Evolutionary conservation across 345 rosid species (phyloP), one percentile per base, ranked within the genome.

Genomic region (Clarkia xantiana): DNA sequence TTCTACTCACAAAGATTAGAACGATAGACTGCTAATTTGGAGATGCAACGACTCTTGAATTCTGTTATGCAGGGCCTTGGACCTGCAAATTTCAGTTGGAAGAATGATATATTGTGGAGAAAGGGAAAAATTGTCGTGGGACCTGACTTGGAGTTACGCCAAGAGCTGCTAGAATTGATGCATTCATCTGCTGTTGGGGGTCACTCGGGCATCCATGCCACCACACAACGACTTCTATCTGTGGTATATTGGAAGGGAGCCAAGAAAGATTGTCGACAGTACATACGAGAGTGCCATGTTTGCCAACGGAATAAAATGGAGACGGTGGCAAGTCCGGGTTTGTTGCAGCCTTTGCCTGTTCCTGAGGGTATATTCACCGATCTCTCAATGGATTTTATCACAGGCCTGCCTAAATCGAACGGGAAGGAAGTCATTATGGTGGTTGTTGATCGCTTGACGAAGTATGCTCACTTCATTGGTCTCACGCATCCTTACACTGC

Each of bases 51-150:
- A 3, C 18, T 12, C 8, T 17, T 6, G 11, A 13, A 2, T 10
- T 12, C 6, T 3, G 11, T 29, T 17, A 51, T 17, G 15, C 42
- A n/a, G n/a, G n/a, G n/a, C n/a, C n/a, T n/a, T n/a, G n/a, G n/a
- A n/a, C n/a, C n/a, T n/a, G n/a, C n/a, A n/a, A n/a, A n/a, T n/a
- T n/a, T n/a, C n/a, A n/a, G n/a, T 1, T n/a, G 40, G 42, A 1
- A 36, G 13, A 23, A 41, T 20, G 10, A 12, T 11, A 23, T 18
- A 7, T 50, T 23, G 5, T n/a, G 16, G 15, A 6, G 41, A 15
- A 50, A 36, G 13, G 41, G 40, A 13, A 50, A 50, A 18, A 4
- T 50, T n/a, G 40, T 50, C n/a, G 15, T 50, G 13, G 54, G 54
- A 13, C 23, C 4, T 11, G 15, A 14, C 10, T 7, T 11, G 14